These are phyloP conservation scores for Cryptomeria japonica DNA, from an alignment of 75 land plant genomes.

Conservation along the genomic window DNA sequence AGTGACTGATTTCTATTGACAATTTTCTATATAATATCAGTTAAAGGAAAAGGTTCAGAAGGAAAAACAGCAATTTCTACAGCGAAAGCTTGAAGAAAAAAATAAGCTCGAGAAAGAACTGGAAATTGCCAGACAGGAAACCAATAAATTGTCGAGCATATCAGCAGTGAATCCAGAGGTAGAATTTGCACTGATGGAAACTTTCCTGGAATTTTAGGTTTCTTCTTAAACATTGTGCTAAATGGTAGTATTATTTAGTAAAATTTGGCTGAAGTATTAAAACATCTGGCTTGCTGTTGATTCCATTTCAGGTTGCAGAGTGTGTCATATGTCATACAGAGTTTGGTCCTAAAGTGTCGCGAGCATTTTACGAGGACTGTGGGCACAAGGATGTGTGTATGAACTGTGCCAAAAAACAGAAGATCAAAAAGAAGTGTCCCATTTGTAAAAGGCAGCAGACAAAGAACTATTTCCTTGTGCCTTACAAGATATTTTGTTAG, in stretches of 20 bases:
- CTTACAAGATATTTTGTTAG: constrained; percentile 4
- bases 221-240: neutral
- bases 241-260: neutral
- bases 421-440: neutral
- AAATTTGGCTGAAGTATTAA: neutral
- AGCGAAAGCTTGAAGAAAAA: neutral
- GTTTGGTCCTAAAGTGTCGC: neutral
- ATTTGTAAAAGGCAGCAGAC: neutral
- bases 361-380: constrained; percentile 9
- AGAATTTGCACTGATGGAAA: neutral
- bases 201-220: neutral
- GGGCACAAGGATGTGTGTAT: constrained; percentile 10
- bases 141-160: neutral
- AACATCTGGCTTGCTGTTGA: neutral
- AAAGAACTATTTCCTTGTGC: neutral
- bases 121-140: constrained; percentile 6
- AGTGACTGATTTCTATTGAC: neutral
- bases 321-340: neutral
- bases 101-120: constrained; percentile 6
- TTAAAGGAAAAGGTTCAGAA: neutral
- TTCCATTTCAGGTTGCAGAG: neutral
- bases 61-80: constrained; percentile 1
- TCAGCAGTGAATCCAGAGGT: neutral
- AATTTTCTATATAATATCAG: neutral
- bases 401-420: neutral